These are phyloP conservation scores for Kockiozyma suomiensis DNA, from an alignment of 805 yeast species.

Conservation along the genomic window DNA sequence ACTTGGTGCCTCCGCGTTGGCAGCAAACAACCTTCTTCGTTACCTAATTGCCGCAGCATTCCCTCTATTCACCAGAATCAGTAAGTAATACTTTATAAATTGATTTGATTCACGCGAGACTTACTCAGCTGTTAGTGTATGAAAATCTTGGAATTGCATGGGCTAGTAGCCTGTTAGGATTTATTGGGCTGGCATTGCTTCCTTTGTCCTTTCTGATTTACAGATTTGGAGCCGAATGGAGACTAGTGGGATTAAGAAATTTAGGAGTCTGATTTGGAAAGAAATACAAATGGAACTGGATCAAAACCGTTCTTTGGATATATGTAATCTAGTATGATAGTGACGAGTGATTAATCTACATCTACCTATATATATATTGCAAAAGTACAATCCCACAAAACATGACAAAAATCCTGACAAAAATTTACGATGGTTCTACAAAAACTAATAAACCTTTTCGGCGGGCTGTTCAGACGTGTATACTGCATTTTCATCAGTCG, in stretches of 20 bases:
- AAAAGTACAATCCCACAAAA: too few species aligned
- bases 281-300: too few species aligned
- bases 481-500: not conserved
- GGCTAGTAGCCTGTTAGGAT: conserved; percentile 73
- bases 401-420: not conserved
- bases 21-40: conserved; percentile 81
- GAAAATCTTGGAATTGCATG: conserved; percentile 67
- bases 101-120: conserved; percentile 29
- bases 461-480: not conserved
- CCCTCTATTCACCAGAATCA: conserved; percentile 80
- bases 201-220: conserved; percentile 56
- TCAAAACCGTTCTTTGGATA: too few species aligned
- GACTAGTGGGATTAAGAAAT: not conserved
- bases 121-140: conserved; percentile 50
- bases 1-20: conserved; percentile 78
- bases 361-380: not conserved
- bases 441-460: not conserved
- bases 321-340: too few species aligned
- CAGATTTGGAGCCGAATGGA: conserved; percentile 18
- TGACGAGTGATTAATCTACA: too few species aligned
- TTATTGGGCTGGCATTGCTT: conserved; percentile 56
- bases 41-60: conserved; percentile 74
- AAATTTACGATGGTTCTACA: not conserved
- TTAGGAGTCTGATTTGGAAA: not conserved
- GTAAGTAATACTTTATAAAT: conserved; percentile 40